Evolutionary conservation across 2,329 filamentous ascomycete species (phyloP).

Genomic region (Aspergillus awamori): DNA sequence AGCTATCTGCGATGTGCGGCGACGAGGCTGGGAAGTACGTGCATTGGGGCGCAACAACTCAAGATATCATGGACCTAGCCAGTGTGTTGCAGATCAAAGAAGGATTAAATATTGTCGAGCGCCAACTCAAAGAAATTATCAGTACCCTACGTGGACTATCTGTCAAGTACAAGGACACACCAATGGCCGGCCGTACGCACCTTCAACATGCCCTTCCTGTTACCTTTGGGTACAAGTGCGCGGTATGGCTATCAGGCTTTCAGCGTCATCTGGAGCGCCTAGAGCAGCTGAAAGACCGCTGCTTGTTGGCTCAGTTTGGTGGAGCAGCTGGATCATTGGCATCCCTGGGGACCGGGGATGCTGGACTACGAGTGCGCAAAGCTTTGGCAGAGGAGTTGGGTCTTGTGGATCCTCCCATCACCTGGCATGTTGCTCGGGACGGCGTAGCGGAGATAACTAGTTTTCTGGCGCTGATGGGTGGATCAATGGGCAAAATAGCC

Average conservation of each 20-base stretch:
- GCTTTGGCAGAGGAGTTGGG: constrained; percentile 54
- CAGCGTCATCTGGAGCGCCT: constrained; percentile 54
- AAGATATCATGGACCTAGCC: constrained; percentile 62
- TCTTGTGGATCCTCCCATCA: constrained; percentile 55
- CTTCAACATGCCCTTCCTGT: constrained; percentile 60
- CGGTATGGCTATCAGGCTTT: constrained; percentile 57
- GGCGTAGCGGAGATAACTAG: constrained; percentile 57
- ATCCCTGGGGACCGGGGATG: constrained; percentile 52
- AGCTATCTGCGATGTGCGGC: constrained; percentile 45
- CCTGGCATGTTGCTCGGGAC: constrained; percentile 61
- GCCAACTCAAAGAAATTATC: constrained; percentile 49
- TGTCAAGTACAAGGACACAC: constrained; percentile 53
- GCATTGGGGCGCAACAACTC: constrained; percentile 63
- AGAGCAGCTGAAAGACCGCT: constrained; percentile 49
- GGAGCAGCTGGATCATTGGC: constrained; percentile 60
- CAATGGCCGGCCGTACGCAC: constrained; percentile 62
- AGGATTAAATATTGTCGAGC: constrained; percentile 53
- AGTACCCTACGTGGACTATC: constrained; percentile 48
- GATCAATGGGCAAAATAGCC: constrained; percentile 58
- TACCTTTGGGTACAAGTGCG: constrained; percentile 62
- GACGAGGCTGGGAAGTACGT: constrained; percentile 51
- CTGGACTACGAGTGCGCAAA: constrained; percentile 54
- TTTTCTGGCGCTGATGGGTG: constrained; percentile 57
- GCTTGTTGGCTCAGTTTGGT: constrained; percentile 59
- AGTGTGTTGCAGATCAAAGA: constrained; percentile 57